These are phyloP conservation scores for Serendipita sp. DNA, from an alignment of 768 basidiomycete species.

Conservation along the genomic window DNA sequence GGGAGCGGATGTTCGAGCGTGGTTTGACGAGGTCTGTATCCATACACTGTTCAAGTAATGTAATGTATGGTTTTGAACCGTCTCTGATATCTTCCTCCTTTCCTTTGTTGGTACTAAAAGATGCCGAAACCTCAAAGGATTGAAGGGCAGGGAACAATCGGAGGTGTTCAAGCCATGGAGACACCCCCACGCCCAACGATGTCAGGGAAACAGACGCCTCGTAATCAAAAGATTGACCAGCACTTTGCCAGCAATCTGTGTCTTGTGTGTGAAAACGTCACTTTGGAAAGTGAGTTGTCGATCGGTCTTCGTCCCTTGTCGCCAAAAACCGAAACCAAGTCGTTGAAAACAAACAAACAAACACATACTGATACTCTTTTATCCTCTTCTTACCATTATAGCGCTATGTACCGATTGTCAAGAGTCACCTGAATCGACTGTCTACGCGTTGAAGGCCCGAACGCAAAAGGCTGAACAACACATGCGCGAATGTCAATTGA, in stretches of 20 bases:
- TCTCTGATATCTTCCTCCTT: too few species aligned
- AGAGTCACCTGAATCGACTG: constrained; percentile 33
- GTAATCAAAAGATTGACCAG: background rate
- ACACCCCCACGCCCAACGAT: background rate
- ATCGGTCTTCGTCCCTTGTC: background rate
- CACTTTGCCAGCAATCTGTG: background rate
- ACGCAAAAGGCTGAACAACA: constrained; percentile 39
- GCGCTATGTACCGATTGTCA: constrained; percentile 48
- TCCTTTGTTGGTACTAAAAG: too few species aligned
- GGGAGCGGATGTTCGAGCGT: constrained; percentile 70
- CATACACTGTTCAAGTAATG: too few species aligned
- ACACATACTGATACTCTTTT: too few species aligned
- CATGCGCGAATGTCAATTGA: constrained; percentile 38
- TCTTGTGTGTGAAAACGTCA: background rate
- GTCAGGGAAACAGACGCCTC: background rate
- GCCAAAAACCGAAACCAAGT: too few species aligned
- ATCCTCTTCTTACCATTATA: background rate
- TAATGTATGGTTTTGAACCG: too few species aligned
- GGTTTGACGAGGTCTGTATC: constrained; percentile 46
- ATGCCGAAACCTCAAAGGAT: constrained; percentile 7
- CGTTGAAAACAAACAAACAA: too few species aligned
- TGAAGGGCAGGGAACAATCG: background rate
- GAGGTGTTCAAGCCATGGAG: background rate
- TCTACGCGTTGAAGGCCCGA: constrained; percentile 39
- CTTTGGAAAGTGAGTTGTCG: background rate